A percentile compares a stretch with the other conserved stretches of the same genome.
These are phyloP conservation scores for Populus hybrid DNA, from an alignment of 441 rosid species.

Conservation along the genomic window DNA sequence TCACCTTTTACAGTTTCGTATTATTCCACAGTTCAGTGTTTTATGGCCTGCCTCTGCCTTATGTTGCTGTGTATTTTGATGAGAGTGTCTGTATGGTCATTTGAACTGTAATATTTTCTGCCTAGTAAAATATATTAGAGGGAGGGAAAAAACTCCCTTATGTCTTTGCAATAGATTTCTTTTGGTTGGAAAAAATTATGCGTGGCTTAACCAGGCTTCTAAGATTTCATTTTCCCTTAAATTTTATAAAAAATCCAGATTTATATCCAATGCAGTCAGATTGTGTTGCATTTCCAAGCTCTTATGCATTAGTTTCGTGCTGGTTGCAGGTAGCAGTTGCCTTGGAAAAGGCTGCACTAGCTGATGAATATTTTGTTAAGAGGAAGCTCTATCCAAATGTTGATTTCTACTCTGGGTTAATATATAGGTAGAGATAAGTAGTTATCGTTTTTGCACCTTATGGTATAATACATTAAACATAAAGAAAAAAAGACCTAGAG, in stretches of 20 bases:
- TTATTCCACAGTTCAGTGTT: background rate
- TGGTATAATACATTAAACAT: background rate
- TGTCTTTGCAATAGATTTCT: no score
- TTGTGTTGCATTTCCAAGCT: background rate
- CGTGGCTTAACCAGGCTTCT: background rate
- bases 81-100: background rate
- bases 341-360: conserved; percentile 91
- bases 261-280: background rate
- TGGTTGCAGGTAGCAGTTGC: conserved; percentile 83
- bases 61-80: background rate
- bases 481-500: background rate
- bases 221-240: background rate
- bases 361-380: conserved; percentile 87
- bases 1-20: background rate
- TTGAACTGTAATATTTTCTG: background rate
- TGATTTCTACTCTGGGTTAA: conserved; percentile 96
- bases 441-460: background rate
- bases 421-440: conserved; percentile 60
- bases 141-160: no score
- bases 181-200: background rate
- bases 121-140: no score
- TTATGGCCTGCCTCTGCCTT: background rate
- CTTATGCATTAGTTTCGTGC: conserved; percentile 11
- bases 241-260: no score
- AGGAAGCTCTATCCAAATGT: conserved; percentile 97